Evolutionary conservation across 106 monocot genomes (phyloP).

Genomic region (Cymbidium sinense): DNA sequence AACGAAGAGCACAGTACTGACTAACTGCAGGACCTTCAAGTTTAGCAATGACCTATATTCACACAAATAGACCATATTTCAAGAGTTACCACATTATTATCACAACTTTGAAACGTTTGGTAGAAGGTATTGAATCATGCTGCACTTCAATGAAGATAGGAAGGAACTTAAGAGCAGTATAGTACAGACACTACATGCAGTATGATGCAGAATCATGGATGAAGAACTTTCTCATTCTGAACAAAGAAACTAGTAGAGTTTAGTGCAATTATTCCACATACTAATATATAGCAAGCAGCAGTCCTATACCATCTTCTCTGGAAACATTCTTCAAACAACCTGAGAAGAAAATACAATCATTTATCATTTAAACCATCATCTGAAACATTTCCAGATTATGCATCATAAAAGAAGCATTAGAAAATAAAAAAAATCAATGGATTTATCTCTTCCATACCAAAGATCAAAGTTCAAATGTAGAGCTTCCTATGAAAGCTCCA

Average conservation of each 20-base stretch:
- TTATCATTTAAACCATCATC: background rate
- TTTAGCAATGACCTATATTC: constrained; percentile 89
- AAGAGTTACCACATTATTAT: background rate
- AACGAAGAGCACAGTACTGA: constrained; percentile 96
- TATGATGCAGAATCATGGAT: background rate
- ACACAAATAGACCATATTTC: constrained; percentile 5
- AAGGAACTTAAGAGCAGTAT: background rate
- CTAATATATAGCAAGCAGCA: constrained; percentile 99
- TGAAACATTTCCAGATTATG: background rate
- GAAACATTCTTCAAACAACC: constrained; percentile 99
- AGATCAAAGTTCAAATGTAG: background rate
- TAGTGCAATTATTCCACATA: constrained; percentile 23
- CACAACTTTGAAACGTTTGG: background rate
- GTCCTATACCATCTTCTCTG: constrained; percentile 96
- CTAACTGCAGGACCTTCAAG: constrained; percentile 98
- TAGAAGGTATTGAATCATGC: background rate
- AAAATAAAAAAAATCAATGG: background rate
- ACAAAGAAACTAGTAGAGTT: background rate
- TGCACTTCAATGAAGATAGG: background rate
- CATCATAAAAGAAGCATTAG: no score
- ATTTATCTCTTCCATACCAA: background rate
- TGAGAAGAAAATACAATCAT: constrained; percentile 15
- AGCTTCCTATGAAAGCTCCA: background rate
- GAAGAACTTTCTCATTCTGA: background rate
- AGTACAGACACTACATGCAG: background rate